Evolutionary conservation across 2,329 filamentous ascomycete genomes (phyloP).

Genomic region (Fusarium guadeloupense): DNA sequence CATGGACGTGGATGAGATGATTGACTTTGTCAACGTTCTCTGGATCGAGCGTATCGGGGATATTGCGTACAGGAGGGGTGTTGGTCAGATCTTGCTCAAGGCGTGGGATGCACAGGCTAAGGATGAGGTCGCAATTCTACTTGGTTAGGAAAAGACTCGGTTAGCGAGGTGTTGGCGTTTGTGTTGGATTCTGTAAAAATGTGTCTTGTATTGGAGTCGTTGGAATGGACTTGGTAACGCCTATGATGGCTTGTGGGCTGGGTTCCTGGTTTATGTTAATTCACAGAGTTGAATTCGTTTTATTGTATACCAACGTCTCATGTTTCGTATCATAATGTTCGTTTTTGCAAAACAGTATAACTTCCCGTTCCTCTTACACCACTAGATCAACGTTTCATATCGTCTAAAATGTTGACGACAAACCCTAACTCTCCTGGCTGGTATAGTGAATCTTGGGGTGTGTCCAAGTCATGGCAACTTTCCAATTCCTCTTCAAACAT

Average conservation of each 20-base stretch:
- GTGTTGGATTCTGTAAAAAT: constrained; percentile 3
- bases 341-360: background rate
- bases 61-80: constrained; percentile 53
- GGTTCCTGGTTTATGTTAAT: background rate
- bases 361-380: no score
- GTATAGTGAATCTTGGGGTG: background rate
- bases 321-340: background rate
- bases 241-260: background rate
- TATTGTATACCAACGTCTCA: background rate
- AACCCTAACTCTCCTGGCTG: background rate
- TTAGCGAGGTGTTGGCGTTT: constrained; percentile 34
- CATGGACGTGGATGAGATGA: constrained; percentile 52
- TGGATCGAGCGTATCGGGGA: constrained; percentile 58
- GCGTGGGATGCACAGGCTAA: constrained; percentile 53
- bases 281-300: background rate
- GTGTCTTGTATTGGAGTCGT: constrained; percentile 12
- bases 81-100: constrained; percentile 54
- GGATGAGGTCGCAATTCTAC: constrained; percentile 53
- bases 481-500: background rate
- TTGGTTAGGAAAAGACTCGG: constrained; percentile 46
- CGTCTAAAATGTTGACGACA: background rate
- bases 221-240: constrained; percentile 5
- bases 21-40: constrained; percentile 58
- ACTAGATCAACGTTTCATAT: no score
- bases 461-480: background rate